phyloP scores from a whole-genome alignment of 2,329 filamentous ascomycete species.

The Madurella mycetomatis region DNA sequence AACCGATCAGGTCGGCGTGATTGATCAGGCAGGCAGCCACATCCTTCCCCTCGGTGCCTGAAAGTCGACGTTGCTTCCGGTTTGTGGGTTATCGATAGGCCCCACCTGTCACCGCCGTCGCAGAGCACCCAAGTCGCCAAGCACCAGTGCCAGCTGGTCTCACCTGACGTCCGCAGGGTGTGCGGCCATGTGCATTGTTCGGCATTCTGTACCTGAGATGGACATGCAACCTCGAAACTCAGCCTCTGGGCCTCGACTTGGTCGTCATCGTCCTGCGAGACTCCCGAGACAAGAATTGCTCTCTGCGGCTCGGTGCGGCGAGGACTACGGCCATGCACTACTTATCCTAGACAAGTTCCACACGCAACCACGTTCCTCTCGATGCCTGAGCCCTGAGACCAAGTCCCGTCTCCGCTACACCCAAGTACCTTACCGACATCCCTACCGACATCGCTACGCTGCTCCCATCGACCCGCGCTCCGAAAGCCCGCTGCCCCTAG shows the following conservation, averaged over 20 bases:
- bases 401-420: constrained; percentile 2
- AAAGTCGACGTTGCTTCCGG: neutral
- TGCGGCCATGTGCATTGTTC: neutral
- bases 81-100: neutral
- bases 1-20: neutral
- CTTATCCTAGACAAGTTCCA: constrained; percentile 12
- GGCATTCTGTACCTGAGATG: constrained; percentile 15
- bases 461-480: neutral
- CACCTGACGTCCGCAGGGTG: constrained; percentile 10
- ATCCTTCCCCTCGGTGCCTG: neutral
- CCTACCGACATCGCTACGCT: neutral
- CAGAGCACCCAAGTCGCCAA: constrained; percentile 8
- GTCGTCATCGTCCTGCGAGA: constrained; percentile 2
- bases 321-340: constrained; percentile 16
- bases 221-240: constrained; percentile 12
- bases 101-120: too few species aligned
- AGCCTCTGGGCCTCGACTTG: constrained; percentile 8
- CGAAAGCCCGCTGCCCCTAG: neutral
- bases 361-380: constrained; percentile 12
- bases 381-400: constrained; percentile 14
- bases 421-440: neutral
- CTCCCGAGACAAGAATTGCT: neutral
- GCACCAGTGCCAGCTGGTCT: constrained; percentile 12
- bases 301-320: neutral
- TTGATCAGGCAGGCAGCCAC: neutral